phyloP scores from a whole-genome alignment of 1,139 yeast species.

The Taphrina flavorubra region DNA sequence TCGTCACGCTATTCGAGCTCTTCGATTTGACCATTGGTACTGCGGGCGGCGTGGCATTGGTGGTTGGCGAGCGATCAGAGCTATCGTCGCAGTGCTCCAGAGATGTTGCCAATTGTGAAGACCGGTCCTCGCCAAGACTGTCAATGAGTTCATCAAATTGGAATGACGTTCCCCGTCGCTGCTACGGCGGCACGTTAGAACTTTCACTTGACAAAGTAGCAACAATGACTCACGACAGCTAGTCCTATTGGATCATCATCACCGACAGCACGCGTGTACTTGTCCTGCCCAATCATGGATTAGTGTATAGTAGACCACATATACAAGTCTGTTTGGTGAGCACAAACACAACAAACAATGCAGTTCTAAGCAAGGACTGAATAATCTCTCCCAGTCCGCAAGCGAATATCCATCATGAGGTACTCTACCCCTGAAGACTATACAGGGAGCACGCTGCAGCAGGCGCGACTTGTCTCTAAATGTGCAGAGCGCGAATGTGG shows the following conservation, averaged over 20 bases:
- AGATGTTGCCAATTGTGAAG: constrained; percentile 10
- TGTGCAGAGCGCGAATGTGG: not conserved
- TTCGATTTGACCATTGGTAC: constrained; percentile 13
- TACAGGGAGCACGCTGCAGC: not conserved
- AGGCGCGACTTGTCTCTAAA: not conserved
- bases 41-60: constrained; percentile 7
- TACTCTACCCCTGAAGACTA: too few species aligned
- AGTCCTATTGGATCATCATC: constrained; percentile 5
- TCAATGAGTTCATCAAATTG: constrained; percentile 15
- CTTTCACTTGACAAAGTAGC: not conserved
- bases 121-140: constrained; percentile 15
- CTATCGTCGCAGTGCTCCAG: not conserved
- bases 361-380: not conserved
- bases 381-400: not conserved
- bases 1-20: not conserved
- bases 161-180: constrained; percentile 4
- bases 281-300: constrained; percentile 4
- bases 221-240: constrained; percentile 6
- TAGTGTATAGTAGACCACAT: not conserved
- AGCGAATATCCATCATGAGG: not conserved
- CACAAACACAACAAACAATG: constrained; percentile 7
- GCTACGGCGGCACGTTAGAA: not conserved
- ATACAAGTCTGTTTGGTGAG: not conserved
- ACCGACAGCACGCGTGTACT: not conserved
- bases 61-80: not conserved